Conservation (phyloP, 2,329 filamentous ascomycete species). For the Alternaria metachromatica region DNA sequence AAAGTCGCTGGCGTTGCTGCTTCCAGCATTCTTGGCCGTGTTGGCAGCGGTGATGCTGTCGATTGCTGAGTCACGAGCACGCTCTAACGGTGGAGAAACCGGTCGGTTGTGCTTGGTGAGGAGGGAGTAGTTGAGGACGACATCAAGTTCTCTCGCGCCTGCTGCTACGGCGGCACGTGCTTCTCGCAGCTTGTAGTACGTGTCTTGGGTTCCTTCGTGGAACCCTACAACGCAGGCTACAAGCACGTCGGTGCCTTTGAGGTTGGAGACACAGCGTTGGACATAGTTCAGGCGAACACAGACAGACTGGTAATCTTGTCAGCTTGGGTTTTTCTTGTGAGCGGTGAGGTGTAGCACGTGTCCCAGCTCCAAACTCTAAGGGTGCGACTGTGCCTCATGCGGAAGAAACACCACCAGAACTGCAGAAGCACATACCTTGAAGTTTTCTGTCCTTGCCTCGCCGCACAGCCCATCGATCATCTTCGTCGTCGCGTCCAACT, state of each 20-base stretch:
- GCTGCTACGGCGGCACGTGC: slow-evolving; percentile 56
- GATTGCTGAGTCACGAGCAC: slow-evolving; percentile 35
- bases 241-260: slow-evolving; percentile 57
- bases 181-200: slow-evolving; percentile 60
- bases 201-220: slow-evolving; percentile 64
- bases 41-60: slow-evolving; percentile 46
- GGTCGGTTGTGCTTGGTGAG: slow-evolving; percentile 46
- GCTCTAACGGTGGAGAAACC: slow-evolving; percentile 1
- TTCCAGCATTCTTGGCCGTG: slow-evolving; percentile 32
- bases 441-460: slow-evolving; percentile 58
- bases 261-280: slow-evolving; percentile 56
- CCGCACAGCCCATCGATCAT: slow-evolving; percentile 62
- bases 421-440: slow-evolving; percentile 47
- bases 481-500: slow-evolving; percentile 54
- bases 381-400: not conserved
- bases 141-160: slow-evolving; percentile 64
- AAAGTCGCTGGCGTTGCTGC: slow-evolving; percentile 12
- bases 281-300: slow-evolving; percentile 64
- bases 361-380: not conserved
- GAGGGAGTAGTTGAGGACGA: slow-evolving; percentile 63
- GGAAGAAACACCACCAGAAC: not conserved
- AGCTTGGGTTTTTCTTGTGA: not conserved
- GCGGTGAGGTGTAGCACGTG: not conserved
- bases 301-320: slow-evolving; percentile 54
- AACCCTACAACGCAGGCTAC: slow-evolving; percentile 67